Evolutionary conservation across 345 rosid species (phyloP).

Genomic region (Arabidopsis suecica): DNA sequence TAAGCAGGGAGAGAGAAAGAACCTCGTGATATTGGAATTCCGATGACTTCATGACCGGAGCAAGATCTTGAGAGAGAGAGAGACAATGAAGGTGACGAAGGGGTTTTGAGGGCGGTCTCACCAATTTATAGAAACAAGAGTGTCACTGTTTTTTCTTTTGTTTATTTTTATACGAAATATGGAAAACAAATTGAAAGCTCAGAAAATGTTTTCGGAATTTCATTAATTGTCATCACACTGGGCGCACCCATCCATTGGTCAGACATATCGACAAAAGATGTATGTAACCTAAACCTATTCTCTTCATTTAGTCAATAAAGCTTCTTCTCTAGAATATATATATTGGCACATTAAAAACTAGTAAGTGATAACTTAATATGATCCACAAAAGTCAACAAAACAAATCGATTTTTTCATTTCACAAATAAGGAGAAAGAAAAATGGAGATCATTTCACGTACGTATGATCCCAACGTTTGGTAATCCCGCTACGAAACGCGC

Average conservation of each 20-base stretch:
- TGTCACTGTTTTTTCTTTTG: not conserved
- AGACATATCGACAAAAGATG: conserved; percentile 10
- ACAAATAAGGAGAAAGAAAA: not conserved
- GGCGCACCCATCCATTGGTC: conserved; percentile 15
- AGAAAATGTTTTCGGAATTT: not conserved
- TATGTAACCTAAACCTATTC: not conserved
- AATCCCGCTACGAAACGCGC: conserved; percentile 54
- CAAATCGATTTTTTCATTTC: not conserved
- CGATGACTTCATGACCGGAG: conserved; percentile 29
- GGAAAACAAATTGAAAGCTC: not conserved
- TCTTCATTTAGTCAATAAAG: not conserved
- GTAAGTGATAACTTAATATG: not conserved
- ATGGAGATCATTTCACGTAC: conserved; percentile 36
- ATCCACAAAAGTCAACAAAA: conserved; percentile 12
- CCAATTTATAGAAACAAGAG: conserved; percentile 29
- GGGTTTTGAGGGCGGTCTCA: not conserved
- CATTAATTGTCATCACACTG: conserved; percentile 21
- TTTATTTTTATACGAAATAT: not conserved
- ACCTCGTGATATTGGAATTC: conserved; percentile 42
- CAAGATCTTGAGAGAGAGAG: not conserved
- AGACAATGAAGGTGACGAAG: not conserved
- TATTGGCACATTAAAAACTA: not conserved
- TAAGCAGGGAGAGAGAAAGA: not conserved
- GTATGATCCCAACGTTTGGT: conserved; percentile 66
- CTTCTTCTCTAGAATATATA: not conserved